These are phyloP conservation scores for Taxawa tesnikishii DNA, from an alignment of 2,329 filamentous ascomycete genomes.

Conservation along the genomic window DNA sequence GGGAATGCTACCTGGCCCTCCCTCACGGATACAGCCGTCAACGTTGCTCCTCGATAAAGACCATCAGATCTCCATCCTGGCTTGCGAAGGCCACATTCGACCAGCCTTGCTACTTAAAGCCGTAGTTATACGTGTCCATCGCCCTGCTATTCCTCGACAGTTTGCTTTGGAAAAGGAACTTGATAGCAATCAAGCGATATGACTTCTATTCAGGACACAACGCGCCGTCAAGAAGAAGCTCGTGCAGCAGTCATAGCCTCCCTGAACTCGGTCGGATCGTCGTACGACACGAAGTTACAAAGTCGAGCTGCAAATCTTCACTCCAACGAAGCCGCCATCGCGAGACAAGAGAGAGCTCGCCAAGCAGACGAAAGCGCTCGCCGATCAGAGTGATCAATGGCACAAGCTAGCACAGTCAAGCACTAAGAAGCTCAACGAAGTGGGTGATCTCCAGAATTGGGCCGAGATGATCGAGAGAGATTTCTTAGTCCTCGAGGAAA, in stretches of 20 bases:
- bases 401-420: constrained; percentile 47
- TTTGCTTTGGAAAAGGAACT: too few relatives aligned
- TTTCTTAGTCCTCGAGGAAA: constrained; percentile 24
- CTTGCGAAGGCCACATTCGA: too few relatives aligned
- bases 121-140: too few relatives aligned
- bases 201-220: constrained; percentile 1
- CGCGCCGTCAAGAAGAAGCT: constrained; percentile 29
- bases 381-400: constrained; percentile 6
- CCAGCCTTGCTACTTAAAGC: too few relatives aligned
- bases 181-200: too few relatives aligned
- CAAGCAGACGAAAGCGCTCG: constrained; percentile 37
- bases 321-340: constrained; percentile 52
- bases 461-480: constrained; percentile 58
- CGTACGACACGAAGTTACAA: constrained; percentile 56
- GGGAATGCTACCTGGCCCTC: background rate
- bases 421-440: constrained; percentile 57
- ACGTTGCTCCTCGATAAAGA: constrained; percentile 1
- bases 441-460: constrained; percentile 78
- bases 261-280: constrained; percentile 47
- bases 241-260: constrained; percentile 38
- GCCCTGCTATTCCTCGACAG: too few relatives aligned
- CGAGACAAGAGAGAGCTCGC: constrained; percentile 55
- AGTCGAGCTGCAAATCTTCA: constrained; percentile 59
- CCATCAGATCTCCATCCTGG: too few relatives aligned
- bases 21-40: background rate